phyloP scores from a whole-genome alignment of 1,284 basidiomycete genomes.

The Salmacisia buchloeana region DNA sequence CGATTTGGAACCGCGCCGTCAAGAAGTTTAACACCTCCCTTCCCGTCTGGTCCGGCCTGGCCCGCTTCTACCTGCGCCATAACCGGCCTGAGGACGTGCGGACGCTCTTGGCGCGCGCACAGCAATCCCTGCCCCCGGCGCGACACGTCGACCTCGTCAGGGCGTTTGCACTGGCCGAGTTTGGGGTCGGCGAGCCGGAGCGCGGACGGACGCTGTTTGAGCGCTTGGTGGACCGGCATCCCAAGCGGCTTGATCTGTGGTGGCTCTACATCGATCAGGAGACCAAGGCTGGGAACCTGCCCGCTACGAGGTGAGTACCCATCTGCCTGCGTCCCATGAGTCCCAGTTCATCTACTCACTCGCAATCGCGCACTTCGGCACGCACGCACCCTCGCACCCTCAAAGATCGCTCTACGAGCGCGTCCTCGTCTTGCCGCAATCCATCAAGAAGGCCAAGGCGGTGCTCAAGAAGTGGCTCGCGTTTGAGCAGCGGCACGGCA shows the following conservation, averaged over 20 bases:
- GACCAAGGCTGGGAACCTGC: constrained; percentile 67
- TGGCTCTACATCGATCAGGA: constrained; percentile 96
- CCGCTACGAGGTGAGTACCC: constrained; percentile 27
- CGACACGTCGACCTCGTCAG: constrained; percentile 94
- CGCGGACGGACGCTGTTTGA: constrained; percentile 93
- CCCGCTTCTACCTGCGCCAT: constrained; percentile 67
- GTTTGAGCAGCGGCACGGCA: constrained; percentile 78
- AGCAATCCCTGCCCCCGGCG: constrained; percentile 87
- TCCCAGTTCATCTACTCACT: not conserved
- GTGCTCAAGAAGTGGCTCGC: constrained; percentile 85
- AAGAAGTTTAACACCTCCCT: constrained; percentile 90
- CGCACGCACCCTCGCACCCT: not conserved
- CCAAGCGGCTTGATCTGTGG: constrained; percentile 93
- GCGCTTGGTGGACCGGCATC: constrained; percentile 87
- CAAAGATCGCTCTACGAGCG: constrained; percentile 75
- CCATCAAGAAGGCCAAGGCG: constrained; percentile 88
- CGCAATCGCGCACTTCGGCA: not conserved
- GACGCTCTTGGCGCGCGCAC: constrained; percentile 75
- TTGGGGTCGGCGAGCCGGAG: constrained; percentile 87
- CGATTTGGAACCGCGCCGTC: constrained; percentile 37
- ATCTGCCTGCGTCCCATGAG: not conserved
- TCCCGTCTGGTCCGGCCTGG: constrained; percentile 85
- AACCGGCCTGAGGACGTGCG: constrained; percentile 73
- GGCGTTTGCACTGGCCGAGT: constrained; percentile 90
- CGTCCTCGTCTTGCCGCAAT: constrained; percentile 75